Evolutionary conservation across 352 stramenopile species (phyloP), one percentile per base, ranked within the genome.

Genomic region (Pythium monospermum): DNA sequence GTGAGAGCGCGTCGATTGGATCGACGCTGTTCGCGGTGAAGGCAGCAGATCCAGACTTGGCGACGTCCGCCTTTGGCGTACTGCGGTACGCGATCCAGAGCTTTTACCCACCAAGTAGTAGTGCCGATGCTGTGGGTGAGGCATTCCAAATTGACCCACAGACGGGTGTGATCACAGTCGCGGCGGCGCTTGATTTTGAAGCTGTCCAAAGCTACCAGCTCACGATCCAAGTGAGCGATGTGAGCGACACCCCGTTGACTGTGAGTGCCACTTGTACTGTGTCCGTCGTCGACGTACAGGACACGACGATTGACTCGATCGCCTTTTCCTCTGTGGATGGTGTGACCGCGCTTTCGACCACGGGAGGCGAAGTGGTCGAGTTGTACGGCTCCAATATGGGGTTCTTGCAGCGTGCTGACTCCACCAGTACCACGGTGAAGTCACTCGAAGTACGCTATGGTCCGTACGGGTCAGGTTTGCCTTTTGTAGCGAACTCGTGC

Each of bases 351-450:
- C 49, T 86, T 2, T 30, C 68, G 4, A 81, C 75, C 1, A 52
- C 54, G 0, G 72, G 75, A 37, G 68, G 68, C 0, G 57, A 83
- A 30, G 39, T 32, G 0, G 50, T 86, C 23, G 27, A 71, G 22
- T 36, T 83, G 16, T 65, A 57, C 3, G 75, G 71, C 4, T 61
- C 62, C 30, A 82, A 86, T 40, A 71, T 86, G 8, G 75, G 75
- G 8, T 86, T 86, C 40, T 73, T 76, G 31, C 71, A 83, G 47
- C 69, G 71, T 8, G 37, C 46, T 1, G 70, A 73, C 22, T 54
- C 35, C 13, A 65, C 63, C 1, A 44, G 22, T 0, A 58, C 82
- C 25, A 27, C 41, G 1, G 68, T 82, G 39, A 68, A 68, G 32
- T 49, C 62, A 19, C 65, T 86, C 0, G 51, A 53, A 11, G 65